Percentiles rank a stretch among this genome's conserved stretches.
These are phyloP conservation scores for Arachnopeziza araneosa DNA, from an alignment of 2,329 filamentous ascomycete species.

Conservation along the genomic window DNA sequence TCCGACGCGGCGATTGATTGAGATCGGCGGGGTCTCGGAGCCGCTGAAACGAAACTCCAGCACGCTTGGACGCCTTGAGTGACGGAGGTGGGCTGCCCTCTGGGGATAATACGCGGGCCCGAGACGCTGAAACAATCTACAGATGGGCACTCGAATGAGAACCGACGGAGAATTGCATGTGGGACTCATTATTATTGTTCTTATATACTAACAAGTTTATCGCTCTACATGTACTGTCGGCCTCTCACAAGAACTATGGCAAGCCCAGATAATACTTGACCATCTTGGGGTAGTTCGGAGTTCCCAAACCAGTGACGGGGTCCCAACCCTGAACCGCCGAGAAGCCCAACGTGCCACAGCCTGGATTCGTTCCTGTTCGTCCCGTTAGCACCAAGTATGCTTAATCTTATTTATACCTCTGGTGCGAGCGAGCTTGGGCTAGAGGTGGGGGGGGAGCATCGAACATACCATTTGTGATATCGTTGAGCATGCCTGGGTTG, in stretches of 20 bases:
- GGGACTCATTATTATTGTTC: too few species aligned
- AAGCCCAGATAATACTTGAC: slow-evolving; percentile 19
- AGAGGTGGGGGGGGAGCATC: neutral
- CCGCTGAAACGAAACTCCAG: neutral
- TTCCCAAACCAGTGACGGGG: slow-evolving; percentile 26
- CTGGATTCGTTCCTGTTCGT: slow-evolving; percentile 22
- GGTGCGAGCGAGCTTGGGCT: neutral
- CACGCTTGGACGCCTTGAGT: neutral
- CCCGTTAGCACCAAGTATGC: neutral
- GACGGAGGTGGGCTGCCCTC: neutral
- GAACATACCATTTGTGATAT: slow-evolving; percentile 22
- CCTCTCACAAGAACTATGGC: slow-evolving; percentile 4
- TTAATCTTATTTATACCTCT: neutral
- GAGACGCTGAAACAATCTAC: neutral
- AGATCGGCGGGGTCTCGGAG: neutral
- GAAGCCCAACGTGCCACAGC: slow-evolving; percentile 29
- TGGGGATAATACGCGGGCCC: neutral
- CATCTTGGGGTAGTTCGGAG: slow-evolving; percentile 26
- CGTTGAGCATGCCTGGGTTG: slow-evolving; percentile 32
- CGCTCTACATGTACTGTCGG: too few species aligned
- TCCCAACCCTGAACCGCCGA: slow-evolving; percentile 29
- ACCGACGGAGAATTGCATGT: too few species aligned
- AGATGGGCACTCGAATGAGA: too few species aligned
- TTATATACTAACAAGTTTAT: too few species aligned
- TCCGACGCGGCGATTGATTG: neutral